Evolutionary conservation across 2,329 filamentous ascomycete species (phyloP).

Genomic region (Venturia oleaginea): DNA sequence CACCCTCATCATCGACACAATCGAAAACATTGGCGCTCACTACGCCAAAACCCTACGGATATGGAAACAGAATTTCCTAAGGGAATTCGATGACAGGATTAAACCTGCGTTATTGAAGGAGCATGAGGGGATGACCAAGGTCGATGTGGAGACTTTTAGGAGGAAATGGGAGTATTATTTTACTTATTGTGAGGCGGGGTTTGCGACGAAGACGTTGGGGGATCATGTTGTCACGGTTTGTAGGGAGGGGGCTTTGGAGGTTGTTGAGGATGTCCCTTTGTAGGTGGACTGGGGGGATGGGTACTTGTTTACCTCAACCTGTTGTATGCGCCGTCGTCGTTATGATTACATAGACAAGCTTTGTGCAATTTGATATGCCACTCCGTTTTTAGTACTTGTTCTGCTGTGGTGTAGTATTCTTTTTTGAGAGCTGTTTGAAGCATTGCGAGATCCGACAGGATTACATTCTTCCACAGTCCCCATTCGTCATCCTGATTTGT

Average conservation of each 20-base stretch:
- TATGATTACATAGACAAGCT: too few relatives aligned
- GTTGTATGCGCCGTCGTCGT: too few relatives aligned
- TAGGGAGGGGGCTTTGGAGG: slow-evolving; percentile 53
- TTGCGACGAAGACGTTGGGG: slow-evolving; percentile 61
- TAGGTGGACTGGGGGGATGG: too few relatives aligned
- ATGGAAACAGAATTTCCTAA: slow-evolving; percentile 59
- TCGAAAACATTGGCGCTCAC: slow-evolving; percentile 67
- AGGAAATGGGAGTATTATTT: slow-evolving; percentile 75
- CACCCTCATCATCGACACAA: slow-evolving; percentile 54
- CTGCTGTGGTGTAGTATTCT: too few relatives aligned
- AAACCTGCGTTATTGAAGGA: slow-evolving; percentile 49
- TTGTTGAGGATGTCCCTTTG: slow-evolving; percentile 62
- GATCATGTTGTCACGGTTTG: slow-evolving; percentile 65
- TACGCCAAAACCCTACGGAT: slow-evolving; percentile 60
- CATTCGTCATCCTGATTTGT: too few relatives aligned
- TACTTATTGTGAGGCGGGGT: slow-evolving; percentile 65
- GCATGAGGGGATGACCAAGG: slow-evolving; percentile 50
- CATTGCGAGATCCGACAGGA: too few relatives aligned
- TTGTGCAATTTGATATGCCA: too few relatives aligned
- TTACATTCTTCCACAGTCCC: too few relatives aligned
- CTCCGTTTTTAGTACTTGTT: too few relatives aligned
- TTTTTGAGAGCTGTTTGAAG: too few relatives aligned
- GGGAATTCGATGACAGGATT: slow-evolving; percentile 53
- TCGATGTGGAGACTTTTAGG: slow-evolving; percentile 57
- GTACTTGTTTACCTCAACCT: too few relatives aligned